Percentiles rank a stretch among this genome's conserved stretches.
These are phyloP conservation scores for Nymphaea colorata DNA, from an alignment of 164 flowering plant genomes.

Conservation along the genomic window DNA sequence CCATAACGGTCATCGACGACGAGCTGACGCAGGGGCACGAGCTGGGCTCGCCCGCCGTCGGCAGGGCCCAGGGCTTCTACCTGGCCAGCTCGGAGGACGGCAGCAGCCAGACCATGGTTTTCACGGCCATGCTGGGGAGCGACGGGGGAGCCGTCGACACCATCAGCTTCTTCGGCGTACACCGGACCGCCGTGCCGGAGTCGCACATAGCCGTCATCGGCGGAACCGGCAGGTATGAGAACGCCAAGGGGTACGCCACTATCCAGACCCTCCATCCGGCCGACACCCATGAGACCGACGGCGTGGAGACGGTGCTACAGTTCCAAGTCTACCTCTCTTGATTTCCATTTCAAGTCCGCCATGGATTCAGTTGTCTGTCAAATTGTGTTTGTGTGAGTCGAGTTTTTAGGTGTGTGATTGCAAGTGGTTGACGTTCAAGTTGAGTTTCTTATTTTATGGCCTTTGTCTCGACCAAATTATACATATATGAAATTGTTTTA, in stretches of 20 bases:
- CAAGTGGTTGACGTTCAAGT: no score
- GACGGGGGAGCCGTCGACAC: constrained; percentile 29
- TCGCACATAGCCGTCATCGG: constrained; percentile 63
- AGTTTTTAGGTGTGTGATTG: no score
- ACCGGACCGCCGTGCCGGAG: constrained; percentile 34
- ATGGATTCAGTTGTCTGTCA: neutral
- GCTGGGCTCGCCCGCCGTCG: constrained; percentile 44
- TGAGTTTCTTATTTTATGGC: no score
- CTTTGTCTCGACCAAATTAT: no score
- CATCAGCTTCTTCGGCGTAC: constrained; percentile 61
- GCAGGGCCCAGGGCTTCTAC: constrained; percentile 67
- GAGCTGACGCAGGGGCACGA: constrained; percentile 56
- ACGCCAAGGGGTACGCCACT: constrained; percentile 50
- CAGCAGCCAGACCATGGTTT: constrained; percentile 43
- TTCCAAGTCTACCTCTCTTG: constrained; percentile 18
- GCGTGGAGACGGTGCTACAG: constrained; percentile 17
- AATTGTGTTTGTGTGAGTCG: neutral
- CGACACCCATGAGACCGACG: constrained; percentile 21
- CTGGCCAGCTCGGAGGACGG: constrained; percentile 60
- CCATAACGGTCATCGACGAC: constrained; percentile 54
- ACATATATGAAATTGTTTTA: no score
- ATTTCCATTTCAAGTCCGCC: neutral
- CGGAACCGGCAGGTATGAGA: constrained; percentile 69
- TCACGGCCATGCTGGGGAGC: constrained; percentile 48
- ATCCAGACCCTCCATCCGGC: constrained; percentile 31